Evolutionary conservation across 108 stramenopile species (phyloP).

Genomic region (Nitzschia inconspicua): DNA sequence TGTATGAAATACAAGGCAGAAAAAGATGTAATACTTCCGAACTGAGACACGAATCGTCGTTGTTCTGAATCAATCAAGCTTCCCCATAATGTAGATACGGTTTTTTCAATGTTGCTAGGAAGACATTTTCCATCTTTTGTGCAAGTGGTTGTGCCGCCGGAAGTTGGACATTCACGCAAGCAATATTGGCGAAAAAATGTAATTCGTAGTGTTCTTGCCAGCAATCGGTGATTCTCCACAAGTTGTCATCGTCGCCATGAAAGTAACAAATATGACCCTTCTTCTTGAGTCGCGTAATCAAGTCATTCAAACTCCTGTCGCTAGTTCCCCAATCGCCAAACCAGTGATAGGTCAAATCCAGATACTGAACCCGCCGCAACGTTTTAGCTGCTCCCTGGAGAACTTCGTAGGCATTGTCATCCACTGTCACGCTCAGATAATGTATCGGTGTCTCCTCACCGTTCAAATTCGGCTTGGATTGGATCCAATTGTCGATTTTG

Average conservation of each 20-base stretch:
- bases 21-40: no score
- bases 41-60: no score
- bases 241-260: slow-evolving; percentile 15
- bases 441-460: background rate
- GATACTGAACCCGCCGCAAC: slow-evolving; percentile 11
- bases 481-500: slow-evolving; percentile 25
- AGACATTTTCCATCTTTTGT: slow-evolving; percentile 38
- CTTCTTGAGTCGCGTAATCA: slow-evolving; percentile 5
- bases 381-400: slow-evolving; percentile 11
- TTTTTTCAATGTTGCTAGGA: slow-evolving; percentile 24
- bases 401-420: slow-evolving; percentile 23
- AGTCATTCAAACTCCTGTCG: slow-evolving; percentile 2
- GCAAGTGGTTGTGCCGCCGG: slow-evolving; percentile 11
- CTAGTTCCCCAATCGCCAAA: slow-evolving; percentile 1
- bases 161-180: slow-evolving; percentile 43
- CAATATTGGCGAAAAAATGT: slow-evolving; percentile 50
- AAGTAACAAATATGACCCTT: slow-evolving; percentile 35
- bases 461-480: background rate
- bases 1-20: no score
- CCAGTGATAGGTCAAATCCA: slow-evolving; percentile 31
- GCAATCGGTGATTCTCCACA: slow-evolving; percentile 50
- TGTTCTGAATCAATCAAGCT: no score
- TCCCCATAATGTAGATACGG: background rate
- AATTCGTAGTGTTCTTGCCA: slow-evolving; percentile 44
- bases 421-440: slow-evolving; percentile 13